phyloP scores from a whole-genome alignment of 208 protist species.

The Crithidia sp. region DNA sequence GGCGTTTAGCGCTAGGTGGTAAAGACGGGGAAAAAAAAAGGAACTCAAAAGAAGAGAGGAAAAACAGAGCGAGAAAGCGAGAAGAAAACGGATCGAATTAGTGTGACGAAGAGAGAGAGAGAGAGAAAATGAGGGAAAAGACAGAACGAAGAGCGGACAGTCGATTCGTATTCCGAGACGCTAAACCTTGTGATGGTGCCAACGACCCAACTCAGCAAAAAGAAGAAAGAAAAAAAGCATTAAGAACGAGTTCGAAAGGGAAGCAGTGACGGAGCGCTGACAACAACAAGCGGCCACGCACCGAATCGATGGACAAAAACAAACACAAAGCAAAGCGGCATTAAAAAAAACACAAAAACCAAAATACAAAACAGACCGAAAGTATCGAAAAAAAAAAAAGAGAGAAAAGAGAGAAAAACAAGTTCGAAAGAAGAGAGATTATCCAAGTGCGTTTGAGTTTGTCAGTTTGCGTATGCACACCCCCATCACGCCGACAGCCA shows the following conservation, averaged over 20 bases:
- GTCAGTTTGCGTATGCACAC: background rate
- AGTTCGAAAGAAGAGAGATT: background rate
- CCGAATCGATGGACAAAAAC: background rate
- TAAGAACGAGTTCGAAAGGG: background rate
- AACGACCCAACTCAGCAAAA: background rate
- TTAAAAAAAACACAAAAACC: background rate
- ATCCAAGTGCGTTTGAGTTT: background rate
- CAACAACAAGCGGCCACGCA: too few species aligned
- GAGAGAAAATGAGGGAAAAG: background rate
- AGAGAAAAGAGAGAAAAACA: slow-evolving; percentile 11
- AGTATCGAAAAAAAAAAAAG: background rate
- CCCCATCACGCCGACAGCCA: background rate
- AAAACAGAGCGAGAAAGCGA: background rate
- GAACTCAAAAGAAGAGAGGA: background rate
- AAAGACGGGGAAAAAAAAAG: slow-evolving; percentile 7
- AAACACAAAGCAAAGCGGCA: slow-evolving; percentile 4
- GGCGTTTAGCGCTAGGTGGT: too few species aligned
- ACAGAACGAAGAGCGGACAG: background rate
- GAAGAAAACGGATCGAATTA: background rate
- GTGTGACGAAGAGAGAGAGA: background rate
- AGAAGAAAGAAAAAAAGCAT: background rate
- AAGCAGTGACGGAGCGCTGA: too few species aligned
- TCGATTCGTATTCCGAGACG: background rate
- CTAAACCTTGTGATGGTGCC: background rate
- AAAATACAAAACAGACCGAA: background rate